Evolutionary conservation across 2,329 filamentous ascomycete species (phyloP), one percentile per base, ranked within the genome.

Genomic region (Colletotrichum sp.): DNA sequence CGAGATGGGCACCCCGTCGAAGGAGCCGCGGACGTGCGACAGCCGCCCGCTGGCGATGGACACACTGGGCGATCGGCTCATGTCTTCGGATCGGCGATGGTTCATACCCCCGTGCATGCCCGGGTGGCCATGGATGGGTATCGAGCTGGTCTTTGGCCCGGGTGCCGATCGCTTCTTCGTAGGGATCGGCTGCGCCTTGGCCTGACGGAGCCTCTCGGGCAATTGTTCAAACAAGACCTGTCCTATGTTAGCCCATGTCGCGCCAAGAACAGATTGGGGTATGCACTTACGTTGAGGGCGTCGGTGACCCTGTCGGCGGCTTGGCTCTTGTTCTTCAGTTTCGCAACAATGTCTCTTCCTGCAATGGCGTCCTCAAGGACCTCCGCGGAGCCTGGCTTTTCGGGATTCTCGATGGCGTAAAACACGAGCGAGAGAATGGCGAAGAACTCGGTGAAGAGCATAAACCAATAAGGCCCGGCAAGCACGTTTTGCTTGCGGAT

Each of bases 401-500:
- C 92, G 2, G 94, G 94, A 78, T 96, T 96, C 82, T 96, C 95
- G 16, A 95, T 87, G 1, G 94, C 93, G 81, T 94, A 96, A 81
- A 95, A 97, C 2, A 96, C 88, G 61, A 97, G 87, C 0, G 95
- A 95, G 36, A 97, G 87, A 36, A 96, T 94, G 16, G 94, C 93
- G 81, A 96, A 96, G 84, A 95, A 96, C 18, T 94, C 94, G 4
- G 94, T 95, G 81, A 95, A 96, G 81, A 96, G 91, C 78, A 94
- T 94, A 81, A 96, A 96, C 95, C 95, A 97, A 83, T 95, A 96
- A 0, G 94, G 94, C 1, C 95, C 95, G 77, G 94, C 93, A n/a
- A 97, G 87, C 8, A 95, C 87, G 6, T 93, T 91, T 80, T 93
- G 91, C 81, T 93, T 93, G 78, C 94, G 93, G 87, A 96, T 96